Conservation (phyloP, 2,329 filamentous ascomycete genomes). For the Simplicillium sp. region DNA sequence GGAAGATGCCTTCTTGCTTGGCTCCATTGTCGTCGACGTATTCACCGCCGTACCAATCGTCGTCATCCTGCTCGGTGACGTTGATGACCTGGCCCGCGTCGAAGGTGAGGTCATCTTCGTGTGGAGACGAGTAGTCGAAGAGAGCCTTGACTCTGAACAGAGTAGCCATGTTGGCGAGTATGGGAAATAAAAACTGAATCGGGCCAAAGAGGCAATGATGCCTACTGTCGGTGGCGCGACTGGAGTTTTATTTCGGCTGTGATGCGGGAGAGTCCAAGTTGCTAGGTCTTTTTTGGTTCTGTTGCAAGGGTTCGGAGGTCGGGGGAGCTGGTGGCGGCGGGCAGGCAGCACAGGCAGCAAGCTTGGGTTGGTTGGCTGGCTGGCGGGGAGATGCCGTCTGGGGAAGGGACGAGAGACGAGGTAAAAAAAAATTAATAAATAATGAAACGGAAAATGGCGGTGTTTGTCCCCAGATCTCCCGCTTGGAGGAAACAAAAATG, state of each 20-base stretch:
- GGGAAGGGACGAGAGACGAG: too few relatives aligned
- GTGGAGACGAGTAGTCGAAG: constrained; percentile 85
- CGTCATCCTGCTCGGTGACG: constrained; percentile 85
- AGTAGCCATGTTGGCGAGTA: constrained; percentile 51
- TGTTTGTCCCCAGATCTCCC: too few relatives aligned
- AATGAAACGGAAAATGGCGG: too few relatives aligned
- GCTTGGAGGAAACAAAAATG: too few relatives aligned
- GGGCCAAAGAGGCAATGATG: not conserved
- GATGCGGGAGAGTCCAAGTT: not conserved
- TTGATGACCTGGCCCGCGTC: constrained; percentile 79
- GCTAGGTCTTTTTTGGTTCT: not conserved
- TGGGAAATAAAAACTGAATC: constrained; percentile 3
- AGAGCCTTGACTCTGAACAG: constrained; percentile 93
- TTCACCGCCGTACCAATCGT: constrained; percentile 87
- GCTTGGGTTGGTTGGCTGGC: too few relatives aligned
- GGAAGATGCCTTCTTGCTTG: constrained; percentile 81
- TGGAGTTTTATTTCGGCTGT: not conserved
- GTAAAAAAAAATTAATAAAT: too few relatives aligned
- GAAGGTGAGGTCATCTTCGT: constrained; percentile 94
- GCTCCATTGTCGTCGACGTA: constrained; percentile 68
- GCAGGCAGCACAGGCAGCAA: too few relatives aligned
- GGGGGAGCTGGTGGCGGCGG: not conserved
- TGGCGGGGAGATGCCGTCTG: too few relatives aligned
- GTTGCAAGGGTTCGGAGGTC: not conserved
- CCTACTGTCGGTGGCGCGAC: constrained; percentile 7